Percentiles rank a stretch among this genome's conserved stretches.
phyloP scores from a whole-genome alignment of 2,329 filamentous ascomycete genomes.

The Trichoderma aggressivum region DNA sequence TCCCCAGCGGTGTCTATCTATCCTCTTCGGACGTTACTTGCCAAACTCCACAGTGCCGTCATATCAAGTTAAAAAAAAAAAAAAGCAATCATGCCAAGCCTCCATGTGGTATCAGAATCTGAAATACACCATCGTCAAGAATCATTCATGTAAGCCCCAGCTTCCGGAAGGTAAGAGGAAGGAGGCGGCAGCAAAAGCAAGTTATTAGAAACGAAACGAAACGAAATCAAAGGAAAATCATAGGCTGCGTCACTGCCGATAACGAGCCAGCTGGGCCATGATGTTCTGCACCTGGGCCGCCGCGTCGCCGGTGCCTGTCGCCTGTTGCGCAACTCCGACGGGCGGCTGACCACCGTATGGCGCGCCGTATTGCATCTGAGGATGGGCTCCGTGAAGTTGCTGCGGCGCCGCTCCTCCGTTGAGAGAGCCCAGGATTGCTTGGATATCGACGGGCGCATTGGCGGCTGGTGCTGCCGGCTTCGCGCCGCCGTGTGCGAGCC shows the following conservation, averaged over 20 bases:
- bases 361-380: slow-evolving; percentile 29
- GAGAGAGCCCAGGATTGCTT: slow-evolving; percentile 44
- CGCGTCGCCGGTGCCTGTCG: slow-evolving; percentile 32
- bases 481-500: slow-evolving; percentile 20
- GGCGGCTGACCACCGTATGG: slow-evolving; percentile 32
- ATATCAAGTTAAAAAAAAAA: background rate
- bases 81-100: slow-evolving; percentile 5
- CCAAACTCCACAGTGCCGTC: background rate
- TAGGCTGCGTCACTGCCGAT: slow-evolving; percentile 46
- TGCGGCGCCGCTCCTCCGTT: slow-evolving; percentile 27
- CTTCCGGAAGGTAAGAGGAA: background rate
- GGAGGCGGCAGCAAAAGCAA: background rate
- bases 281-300: slow-evolving; percentile 65
- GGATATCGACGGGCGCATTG: slow-evolving; percentile 41
- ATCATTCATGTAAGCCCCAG: background rate
- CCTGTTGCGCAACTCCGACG: slow-evolving; percentile 26
- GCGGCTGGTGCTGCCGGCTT: slow-evolving; percentile 26
- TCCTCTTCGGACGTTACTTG: background rate
- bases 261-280: slow-evolving; percentile 68
- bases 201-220: background rate
- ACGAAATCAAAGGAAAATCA: background rate
- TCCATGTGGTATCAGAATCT: slow-evolving; percentile 19
- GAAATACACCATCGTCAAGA: slow-evolving; percentile 15
- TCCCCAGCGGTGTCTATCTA: slow-evolving; percentile 12
- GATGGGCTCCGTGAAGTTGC: slow-evolving; percentile 25